Conservation (phyloP, 805 yeast species). For the Candida palmyrensis region DNA sequence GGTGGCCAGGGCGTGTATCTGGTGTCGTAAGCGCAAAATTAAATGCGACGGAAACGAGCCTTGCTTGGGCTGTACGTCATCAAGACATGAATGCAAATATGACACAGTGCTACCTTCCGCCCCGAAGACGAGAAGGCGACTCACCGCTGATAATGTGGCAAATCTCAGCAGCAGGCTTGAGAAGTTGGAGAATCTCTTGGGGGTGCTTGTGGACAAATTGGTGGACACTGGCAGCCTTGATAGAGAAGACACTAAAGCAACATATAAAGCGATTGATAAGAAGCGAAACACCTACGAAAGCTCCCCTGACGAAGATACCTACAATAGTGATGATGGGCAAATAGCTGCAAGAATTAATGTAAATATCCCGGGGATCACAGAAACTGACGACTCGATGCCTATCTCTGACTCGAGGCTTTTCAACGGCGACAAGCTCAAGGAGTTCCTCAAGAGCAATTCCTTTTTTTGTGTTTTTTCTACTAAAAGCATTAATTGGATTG, state of each 20-base stretch:
- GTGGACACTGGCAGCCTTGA: background rate
- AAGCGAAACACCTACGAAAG: background rate
- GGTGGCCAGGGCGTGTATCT: conserved; percentile 26
- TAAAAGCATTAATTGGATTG: conserved; percentile 29
- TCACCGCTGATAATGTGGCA: conserved; percentile 17
- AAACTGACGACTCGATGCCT: background rate
- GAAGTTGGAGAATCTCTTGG: conserved; percentile 2
- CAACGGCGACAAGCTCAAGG: too few relatives aligned
- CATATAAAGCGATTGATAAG: too few relatives aligned
- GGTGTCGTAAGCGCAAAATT: conserved; percentile 28
- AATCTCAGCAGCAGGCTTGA: conserved; percentile 4
- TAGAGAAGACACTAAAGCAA: too few relatives aligned
- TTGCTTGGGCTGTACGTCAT: conserved; percentile 22
- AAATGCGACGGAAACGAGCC: conserved; percentile 28
- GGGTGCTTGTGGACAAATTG: conserved; percentile 1
- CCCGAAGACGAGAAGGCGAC: too few relatives aligned
- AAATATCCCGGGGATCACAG: background rate
- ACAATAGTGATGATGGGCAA: background rate
- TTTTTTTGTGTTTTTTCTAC: conserved; percentile 29
- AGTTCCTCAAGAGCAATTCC: conserved; percentile 33
- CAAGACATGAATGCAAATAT: conserved; percentile 15
- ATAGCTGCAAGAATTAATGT: background rate
- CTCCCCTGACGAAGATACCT: background rate
- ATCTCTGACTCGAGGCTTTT: too few relatives aligned
- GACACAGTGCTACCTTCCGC: too few relatives aligned